Base-by-base conservation (phyloP, 2,329 filamentous ascomycete species). In the Dissoconium aciculare region DNA sequence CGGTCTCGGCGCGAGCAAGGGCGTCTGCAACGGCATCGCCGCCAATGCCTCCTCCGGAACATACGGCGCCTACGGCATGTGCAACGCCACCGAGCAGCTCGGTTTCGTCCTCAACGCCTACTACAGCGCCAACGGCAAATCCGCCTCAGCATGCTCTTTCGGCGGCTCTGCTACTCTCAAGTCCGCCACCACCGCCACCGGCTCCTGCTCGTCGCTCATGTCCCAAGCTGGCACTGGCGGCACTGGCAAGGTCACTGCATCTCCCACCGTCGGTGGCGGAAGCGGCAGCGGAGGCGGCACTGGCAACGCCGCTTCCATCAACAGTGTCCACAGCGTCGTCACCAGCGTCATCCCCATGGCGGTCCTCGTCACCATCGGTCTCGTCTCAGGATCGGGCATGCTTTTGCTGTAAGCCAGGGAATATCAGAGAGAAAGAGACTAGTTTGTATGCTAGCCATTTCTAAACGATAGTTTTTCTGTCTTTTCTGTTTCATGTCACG, bases 31-130 rank as follows among this genome's bases (percentile, higher is more conserved):
- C 14, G 80, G 75, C 32, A 83, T 89, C 57, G 61, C 57, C 40
- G 66, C 65, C 45, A 78, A 85, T 56, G 67, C 67, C 30, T 70
- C 67, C 36, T 67, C 63, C 12, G 81, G 78, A 48, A 59, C 66
- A 38, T 89, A 80, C 55, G 81, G 81, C 44, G 69, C 78, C 28
- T 83, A 80, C 64, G 71, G 72, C 56, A 82, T 83, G 73, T 91
- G 81, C 64, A 63, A 65, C 43, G 50, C 69, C 46, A 64, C 66
- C 43, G 66, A 81, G 57, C 71, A 84, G 66, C 70, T 91, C 24
- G 71, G 70, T 35, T 84, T 70, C 53, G 77, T 73, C 28, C 68
- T 85, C 43, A 72, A 85, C 60, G 58, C 70, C 45, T 87, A 85
- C 66, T 80, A 78, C 63, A 52, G 64, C 43, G 56, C 54, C 42